Evolutionary conservation across 176 grass and related monocot genomes (phyloP).

Genomic region (maize (Zea mays)): Zm-B73-REFERENCE-NAM-5.0 NC_050099.1:242141501-242142000

Average conservation of each 20-base stretch:
- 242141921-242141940: constrained; percentile 47
- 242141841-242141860: not conserved
- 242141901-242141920: constrained; percentile 42
- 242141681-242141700: constrained; percentile 15
- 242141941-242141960: constrained; percentile 66
- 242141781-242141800: not conserved
- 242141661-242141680: constrained; percentile 46
- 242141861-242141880: constrained; percentile 29
- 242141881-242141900: constrained; percentile 53
- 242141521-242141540: not conserved
- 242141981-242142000: constrained; percentile 74
- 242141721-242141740: not conserved
- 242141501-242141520: not conserved
- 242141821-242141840: constrained; percentile 23
- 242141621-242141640: not conserved
- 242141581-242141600: not conserved
- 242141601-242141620: not conserved
- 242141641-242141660: constrained; percentile 49
- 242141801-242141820: constrained; percentile 19
- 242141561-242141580: not conserved
- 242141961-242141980: constrained; percentile 57
- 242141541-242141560: not conserved
- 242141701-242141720: constrained; percentile 25
- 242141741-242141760: not conserved
- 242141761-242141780: not conserved